Conservation (phyloP, 441 rosid species). For the Metrosideros polymorpha region DNA sequence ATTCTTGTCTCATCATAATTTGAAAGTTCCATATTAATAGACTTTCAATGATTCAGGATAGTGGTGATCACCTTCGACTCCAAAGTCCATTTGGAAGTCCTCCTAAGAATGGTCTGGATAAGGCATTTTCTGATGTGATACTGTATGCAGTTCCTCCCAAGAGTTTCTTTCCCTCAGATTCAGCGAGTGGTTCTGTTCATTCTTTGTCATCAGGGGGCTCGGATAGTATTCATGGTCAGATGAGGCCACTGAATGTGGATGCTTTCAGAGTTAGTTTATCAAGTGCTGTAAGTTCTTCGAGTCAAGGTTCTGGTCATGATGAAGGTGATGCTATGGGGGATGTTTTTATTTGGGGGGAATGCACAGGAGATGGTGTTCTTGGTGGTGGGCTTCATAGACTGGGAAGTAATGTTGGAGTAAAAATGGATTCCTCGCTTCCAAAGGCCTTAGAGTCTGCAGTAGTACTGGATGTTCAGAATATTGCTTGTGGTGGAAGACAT, state of each 20-base stretch:
- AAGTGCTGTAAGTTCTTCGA: conserved; percentile 96
- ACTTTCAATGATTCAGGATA: conserved; percentile 49
- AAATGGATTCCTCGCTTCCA: conserved; percentile 78
- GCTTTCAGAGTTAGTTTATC: conserved; percentile 92
- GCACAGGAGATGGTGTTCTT: conserved; percentile 73
- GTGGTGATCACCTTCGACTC: conserved; percentile 51
- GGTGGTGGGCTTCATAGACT: conserved; percentile 82
- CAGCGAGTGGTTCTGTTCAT: conserved; percentile 70
- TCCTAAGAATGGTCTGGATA: conserved; percentile 72
- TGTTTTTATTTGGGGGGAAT: conserved; percentile 97
- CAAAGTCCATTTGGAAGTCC: conserved; percentile 93
- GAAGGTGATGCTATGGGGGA: conserved; percentile 96
- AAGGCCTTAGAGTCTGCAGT: conserved; percentile 92
- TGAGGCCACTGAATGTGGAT: conserved; percentile 57
- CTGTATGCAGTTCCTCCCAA: conserved; percentile 73
- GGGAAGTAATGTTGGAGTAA: conserved; percentile 43
- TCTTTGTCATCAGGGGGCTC: conserved; percentile 90
- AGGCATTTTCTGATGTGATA: conserved; percentile 70
- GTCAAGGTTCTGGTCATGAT: conserved; percentile 99
- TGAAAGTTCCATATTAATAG: conserved; percentile 3
- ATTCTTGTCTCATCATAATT: background rate
- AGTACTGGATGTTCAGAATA: conserved; percentile 84
- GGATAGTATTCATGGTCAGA: conserved; percentile 71
- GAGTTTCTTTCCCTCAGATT: conserved; percentile 69
- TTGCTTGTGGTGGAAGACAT: conserved; percentile 90